Percentiles rank a stretch among this genome's conserved stretches.
phyloP scores from a whole-genome alignment of 306 rosid species.

The Albizia julibrissin region DNA sequence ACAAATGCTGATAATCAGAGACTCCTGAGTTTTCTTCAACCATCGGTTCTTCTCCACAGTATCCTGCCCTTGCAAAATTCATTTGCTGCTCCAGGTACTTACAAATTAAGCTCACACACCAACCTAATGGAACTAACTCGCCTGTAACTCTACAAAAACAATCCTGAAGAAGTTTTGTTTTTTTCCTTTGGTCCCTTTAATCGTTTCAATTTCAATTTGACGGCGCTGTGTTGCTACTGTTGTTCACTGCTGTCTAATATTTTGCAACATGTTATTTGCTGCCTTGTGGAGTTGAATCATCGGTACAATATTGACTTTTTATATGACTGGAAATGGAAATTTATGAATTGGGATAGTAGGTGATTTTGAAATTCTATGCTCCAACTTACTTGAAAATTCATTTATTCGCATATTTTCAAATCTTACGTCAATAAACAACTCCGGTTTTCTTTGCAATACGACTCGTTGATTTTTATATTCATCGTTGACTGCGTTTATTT shows the following conservation, averaged over 20 bases:
- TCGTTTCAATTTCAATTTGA: neutral
- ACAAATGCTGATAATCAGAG: neutral
- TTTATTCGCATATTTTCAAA: neutral
- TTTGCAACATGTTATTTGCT: neutral
- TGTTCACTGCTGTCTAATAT: neutral
- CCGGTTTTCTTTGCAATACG: neutral
- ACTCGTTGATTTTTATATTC: neutral
- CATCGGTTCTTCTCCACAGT: constrained; percentile 36
- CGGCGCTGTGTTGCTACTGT: neutral
- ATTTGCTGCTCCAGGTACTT: constrained; percentile 29
- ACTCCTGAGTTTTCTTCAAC: constrained; percentile 35
- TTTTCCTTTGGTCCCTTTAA: neutral
- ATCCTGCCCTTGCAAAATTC: constrained; percentile 21
- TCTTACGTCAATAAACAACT: neutral
- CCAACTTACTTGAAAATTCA: neutral
- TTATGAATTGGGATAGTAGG: neutral
- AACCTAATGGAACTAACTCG: neutral
- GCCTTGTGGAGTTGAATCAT: neutral
- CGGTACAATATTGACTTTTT: neutral
- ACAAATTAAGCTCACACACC: neutral
- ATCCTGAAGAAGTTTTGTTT: neutral
- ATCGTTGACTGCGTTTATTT: neutral
- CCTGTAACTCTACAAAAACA: neutral
- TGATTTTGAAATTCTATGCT: neutral
- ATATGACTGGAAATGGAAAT: neutral